Conservation (phyloP, 495 filamentous ascomycete species). For the Xylaria cubensis region DNA sequence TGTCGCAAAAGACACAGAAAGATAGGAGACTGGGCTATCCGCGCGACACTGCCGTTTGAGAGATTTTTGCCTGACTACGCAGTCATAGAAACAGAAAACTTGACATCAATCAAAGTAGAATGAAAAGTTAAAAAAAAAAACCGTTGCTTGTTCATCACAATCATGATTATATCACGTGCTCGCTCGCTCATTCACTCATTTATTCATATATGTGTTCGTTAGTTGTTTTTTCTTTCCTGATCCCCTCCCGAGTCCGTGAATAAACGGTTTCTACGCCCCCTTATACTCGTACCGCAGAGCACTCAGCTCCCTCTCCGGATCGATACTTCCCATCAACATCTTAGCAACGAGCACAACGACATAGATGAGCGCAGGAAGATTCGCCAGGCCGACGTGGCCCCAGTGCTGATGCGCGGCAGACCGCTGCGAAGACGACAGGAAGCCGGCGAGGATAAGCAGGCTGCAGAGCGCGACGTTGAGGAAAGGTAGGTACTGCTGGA, state of each 20-base stretch:
- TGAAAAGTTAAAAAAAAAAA: not conserved
- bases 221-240: not conserved
- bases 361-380: conserved; percentile 54
- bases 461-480: conserved; percentile 54
- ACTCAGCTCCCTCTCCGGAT: conserved; percentile 60
- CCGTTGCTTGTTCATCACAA: conserved; percentile 4
- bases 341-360: conserved; percentile 56
- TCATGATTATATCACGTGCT: not conserved
- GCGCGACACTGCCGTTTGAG: not conserved
- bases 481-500: conserved; percentile 54
- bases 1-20: not conserved
- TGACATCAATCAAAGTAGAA: not conserved
- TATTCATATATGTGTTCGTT: not conserved
- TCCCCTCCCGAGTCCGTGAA: conserved; percentile 19
- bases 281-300: conserved; percentile 64
- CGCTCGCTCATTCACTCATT: not conserved
- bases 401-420: conserved; percentile 24
- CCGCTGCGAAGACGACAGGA: conserved; percentile 30
- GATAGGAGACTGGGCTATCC: not conserved
- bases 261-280: conserved; percentile 52
- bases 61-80: not conserved
- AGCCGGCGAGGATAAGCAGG: conserved; percentile 44
- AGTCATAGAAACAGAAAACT: conserved; percentile 1
- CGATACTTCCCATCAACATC: conserved; percentile 60
- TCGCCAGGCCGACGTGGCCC: conserved; percentile 39